Percentiles rank a stretch among this genome's conserved stretches.
These are phyloP conservation scores for Passiflora organensis DNA, from an alignment of 345 rosid genomes.

Conservation along the genomic window DNA sequence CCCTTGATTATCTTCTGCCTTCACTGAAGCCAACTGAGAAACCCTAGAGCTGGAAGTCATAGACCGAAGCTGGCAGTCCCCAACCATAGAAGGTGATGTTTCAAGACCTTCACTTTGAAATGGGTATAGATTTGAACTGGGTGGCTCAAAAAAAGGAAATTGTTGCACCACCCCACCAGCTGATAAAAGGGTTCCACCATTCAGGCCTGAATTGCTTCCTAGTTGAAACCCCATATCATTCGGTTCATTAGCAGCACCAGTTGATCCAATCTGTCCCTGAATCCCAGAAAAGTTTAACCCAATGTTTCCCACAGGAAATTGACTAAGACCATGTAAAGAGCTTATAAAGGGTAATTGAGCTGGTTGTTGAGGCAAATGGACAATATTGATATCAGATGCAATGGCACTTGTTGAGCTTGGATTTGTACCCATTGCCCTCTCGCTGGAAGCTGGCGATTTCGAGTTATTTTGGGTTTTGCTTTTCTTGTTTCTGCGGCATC, in stretches of 20 bases:
- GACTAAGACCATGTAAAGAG: constrained; percentile 38
- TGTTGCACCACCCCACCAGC: constrained; percentile 35
- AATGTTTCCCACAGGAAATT: constrained; percentile 40
- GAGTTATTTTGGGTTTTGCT: constrained; percentile 38
- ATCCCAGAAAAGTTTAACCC: constrained; percentile 51
- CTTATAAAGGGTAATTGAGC: constrained; percentile 48
- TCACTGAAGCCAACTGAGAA: constrained; percentile 47
- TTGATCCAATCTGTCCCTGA: constrained; percentile 27
- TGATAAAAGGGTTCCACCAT: constrained; percentile 23
- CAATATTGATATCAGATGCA: constrained; percentile 35
- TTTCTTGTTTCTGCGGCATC: constrained; percentile 67
- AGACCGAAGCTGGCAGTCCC: constrained; percentile 22
- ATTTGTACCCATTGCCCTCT: constrained; percentile 25
- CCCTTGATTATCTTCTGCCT: constrained; percentile 45
- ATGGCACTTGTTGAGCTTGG: constrained; percentile 28
- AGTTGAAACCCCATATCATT: constrained; percentile 45
- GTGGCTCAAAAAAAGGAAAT: constrained; percentile 47
- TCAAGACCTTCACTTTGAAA: constrained; percentile 41
- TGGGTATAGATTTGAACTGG: constrained; percentile 26
- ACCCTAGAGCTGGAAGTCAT: constrained; percentile 45
- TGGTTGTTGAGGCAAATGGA: constrained; percentile 30
- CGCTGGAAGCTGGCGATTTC: constrained; percentile 29
- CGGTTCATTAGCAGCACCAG: constrained; percentile 17
- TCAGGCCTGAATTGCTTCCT: constrained; percentile 30
- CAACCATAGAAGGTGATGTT: constrained; percentile 35